Evolutionary conservation across 2,329 filamentous ascomycete species (phyloP), one percentile per base, ranked within the genome.

Genomic region (Fusarium verticillioides): DNA sequence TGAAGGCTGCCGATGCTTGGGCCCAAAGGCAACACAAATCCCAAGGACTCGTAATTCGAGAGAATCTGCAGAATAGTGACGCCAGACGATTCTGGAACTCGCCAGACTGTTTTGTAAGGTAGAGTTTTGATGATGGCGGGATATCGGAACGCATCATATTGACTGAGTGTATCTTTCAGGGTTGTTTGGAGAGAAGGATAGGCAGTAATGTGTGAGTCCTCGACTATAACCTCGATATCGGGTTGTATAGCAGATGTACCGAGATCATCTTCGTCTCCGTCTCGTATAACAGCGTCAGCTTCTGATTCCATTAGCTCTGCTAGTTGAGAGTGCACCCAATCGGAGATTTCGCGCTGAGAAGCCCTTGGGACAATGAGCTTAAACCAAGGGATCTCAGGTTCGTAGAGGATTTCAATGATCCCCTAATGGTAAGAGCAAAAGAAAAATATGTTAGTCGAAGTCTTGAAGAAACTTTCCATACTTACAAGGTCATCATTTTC

Each of bases 301-400:
- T 81, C 74, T 13, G 69, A 49, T 26, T 75, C 64, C 1, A 79
- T 50, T 2, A 80, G 58, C 2, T 56, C 21, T 9, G 69, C 54
- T 5, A 83, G 43, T 21, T 72, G 49, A 7, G 64, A 40, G 21
- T 77, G 49, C 8, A 83, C 66, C 30, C 59, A 67, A 2, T 59
- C 16, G 1, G 64, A 68, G 9, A 81, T 65, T 12, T 60, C 37
- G 15, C 53, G 16, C 19, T 78, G 72, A 23, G 63, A 8, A 4
- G 56, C 46, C 2, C 21, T 21, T 9, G 16, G 4, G 0, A 77
- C 50, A 21, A 82, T 79, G 10, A 80, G 50, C 59, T 83, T 83
- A 64, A 83, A 82, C 78, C 80, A 82, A 2, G 81, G 77, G 0
- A 78, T 63, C 0, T 81, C 78, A 3, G 82, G 81, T 32, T 83